These are phyloP conservation scores for Fonsecaea multimorphosa DNA, from an alignment of 2,329 filamentous ascomycete genomes.

Conservation along the genomic window DNA sequence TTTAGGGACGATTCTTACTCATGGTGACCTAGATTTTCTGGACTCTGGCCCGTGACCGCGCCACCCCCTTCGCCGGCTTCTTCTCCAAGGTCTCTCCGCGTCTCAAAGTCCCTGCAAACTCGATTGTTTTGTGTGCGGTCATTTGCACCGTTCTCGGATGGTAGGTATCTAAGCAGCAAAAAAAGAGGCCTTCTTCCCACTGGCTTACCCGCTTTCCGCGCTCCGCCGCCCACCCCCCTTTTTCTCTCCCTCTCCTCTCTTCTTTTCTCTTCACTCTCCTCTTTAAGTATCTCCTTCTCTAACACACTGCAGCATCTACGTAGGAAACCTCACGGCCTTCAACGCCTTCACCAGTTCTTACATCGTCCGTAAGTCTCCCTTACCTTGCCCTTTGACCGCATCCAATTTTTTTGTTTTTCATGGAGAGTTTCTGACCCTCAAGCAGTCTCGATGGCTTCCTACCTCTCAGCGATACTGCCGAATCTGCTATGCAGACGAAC, in stretches of 20 bases:
- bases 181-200: not conserved
- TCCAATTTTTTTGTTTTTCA: too few species aligned
- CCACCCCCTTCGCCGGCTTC: constrained; percentile 59
- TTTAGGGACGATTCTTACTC: not conserved
- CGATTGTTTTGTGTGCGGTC: constrained; percentile 58
- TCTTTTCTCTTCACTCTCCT: not conserved
- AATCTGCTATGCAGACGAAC: constrained; percentile 59
- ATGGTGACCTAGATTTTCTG: constrained; percentile 61
- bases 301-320: constrained; percentile 60
- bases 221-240: too few species aligned
- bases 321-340: constrained; percentile 51
- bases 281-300: not conserved
- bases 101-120: constrained; percentile 61
- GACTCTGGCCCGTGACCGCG: constrained; percentile 65
- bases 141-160: constrained; percentile 60
- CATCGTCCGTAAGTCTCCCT: constrained; percentile 55
- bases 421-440: constrained; percentile 32
- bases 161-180: constrained; percentile 38
- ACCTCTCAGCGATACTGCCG: constrained; percentile 58
- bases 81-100: constrained; percentile 55
- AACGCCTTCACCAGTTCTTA: constrained; percentile 64
- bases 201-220: too few species aligned
- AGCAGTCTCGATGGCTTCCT: constrained; percentile 53
- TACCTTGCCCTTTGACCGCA: too few species aligned
- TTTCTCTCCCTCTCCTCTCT: too few species aligned